Conservation (phyloP, 371 early-diverging fungal genomes). For the Rhizopus sp. region DNA sequence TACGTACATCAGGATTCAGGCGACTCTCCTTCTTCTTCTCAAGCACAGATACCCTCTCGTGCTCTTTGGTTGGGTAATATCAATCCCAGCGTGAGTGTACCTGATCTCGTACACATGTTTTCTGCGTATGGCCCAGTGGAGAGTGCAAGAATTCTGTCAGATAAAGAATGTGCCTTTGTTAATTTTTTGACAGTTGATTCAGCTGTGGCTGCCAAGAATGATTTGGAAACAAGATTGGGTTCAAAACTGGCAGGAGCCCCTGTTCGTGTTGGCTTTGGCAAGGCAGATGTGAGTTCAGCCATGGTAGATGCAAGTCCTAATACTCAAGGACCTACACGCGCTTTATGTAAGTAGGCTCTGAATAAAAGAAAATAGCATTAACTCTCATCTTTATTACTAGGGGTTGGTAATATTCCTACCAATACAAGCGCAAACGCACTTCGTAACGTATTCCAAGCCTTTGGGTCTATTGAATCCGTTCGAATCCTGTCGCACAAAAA, state of each 20-base stretch:
- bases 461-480: slow-evolving; percentile 89
- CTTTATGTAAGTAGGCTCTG: slow-evolving; percentile 41
- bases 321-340: slow-evolving; percentile 52
- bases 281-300: slow-evolving; percentile 66
- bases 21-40: slow-evolving; percentile 33
- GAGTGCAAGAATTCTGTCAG: slow-evolving; percentile 89
- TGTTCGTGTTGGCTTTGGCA: slow-evolving; percentile 91
- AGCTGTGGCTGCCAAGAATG: slow-evolving; percentile 44
- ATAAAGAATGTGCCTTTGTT: slow-evolving; percentile 59
- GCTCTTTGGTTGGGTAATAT: slow-evolving; percentile 96
- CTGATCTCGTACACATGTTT: slow-evolving; percentile 82
- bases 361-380: neutral
- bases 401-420: slow-evolving; percentile 94
- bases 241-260: slow-evolving; percentile 41
- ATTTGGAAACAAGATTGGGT: slow-evolving; percentile 36
- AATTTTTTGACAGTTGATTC: slow-evolving; percentile 45
- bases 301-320: slow-evolving; percentile 51
- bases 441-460: slow-evolving; percentile 71
- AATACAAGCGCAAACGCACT: slow-evolving; percentile 75
- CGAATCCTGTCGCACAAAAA: slow-evolving; percentile 93
- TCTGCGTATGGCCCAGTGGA: slow-evolving; percentile 92
- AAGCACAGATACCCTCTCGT: slow-evolving; percentile 69
- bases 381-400: slow-evolving; percentile 22
- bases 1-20: slow-evolving; percentile 16
- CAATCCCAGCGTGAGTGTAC: slow-evolving; percentile 75